A percentile compares a stretch with the other conserved stretches of the same genome.
These are phyloP conservation scores for Backusella mclennaniae DNA, from an alignment of 192 early-diverging fungal genomes.

Conservation along the genomic window DNA sequence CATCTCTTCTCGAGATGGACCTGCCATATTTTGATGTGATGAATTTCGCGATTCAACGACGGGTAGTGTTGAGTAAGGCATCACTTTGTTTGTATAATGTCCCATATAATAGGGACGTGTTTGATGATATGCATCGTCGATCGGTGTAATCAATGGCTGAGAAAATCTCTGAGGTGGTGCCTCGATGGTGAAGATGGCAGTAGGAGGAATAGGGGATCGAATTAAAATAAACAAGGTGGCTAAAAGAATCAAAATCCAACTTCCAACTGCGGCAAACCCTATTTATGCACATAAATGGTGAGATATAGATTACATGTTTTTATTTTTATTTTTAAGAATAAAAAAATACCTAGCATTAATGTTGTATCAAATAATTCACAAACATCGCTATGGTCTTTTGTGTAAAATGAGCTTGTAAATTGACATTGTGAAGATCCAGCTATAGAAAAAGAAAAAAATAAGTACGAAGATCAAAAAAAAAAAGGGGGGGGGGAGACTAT, in stretches of 20 bases:
- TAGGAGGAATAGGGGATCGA: slow-evolving; percentile 11
- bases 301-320: not conserved
- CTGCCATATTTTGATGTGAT: not conserved
- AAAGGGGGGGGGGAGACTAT: too few species aligned
- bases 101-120: not conserved
- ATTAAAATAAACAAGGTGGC: slow-evolving; percentile 15
- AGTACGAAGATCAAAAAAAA: not conserved
- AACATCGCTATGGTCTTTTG: not conserved
- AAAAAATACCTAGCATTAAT: slow-evolving; percentile 2
- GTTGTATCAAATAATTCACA: slow-evolving; percentile 17
- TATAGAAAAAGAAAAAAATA: not conserved
- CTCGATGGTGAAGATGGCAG: slow-evolving; percentile 10
- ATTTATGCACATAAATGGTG: not conserved
- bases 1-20: not conserved
- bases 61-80: not conserved
- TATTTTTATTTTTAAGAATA: not conserved
- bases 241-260: slow-evolving; percentile 9
- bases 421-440: not conserved
- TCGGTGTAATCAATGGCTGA: not conserved
- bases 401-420: slow-evolving; percentile 10
- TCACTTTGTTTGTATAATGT: not conserved
- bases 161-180: slow-evolving; percentile 13
- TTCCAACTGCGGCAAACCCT: slow-evolving; percentile 10
- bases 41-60: not conserved
- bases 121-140: not conserved